Conservation (phyloP, 306 rosid species). For the Cicer pinnatifidum region DNA sequence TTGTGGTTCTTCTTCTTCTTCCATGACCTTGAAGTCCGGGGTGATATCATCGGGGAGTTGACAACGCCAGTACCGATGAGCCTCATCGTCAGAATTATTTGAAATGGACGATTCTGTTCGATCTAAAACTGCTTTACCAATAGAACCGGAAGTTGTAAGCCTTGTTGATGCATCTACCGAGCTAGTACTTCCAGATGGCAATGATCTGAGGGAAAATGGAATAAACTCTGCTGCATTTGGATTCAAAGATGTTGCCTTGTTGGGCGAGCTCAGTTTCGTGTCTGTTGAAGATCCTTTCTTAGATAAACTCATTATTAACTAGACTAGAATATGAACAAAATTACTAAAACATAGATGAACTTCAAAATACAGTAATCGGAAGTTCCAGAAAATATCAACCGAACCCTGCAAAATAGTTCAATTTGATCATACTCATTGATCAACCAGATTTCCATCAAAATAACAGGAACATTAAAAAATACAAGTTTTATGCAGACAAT, state of each 20-base stretch:
- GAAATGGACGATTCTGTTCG: constrained; percentile 80
- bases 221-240: constrained; percentile 98
- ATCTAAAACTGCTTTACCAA: constrained; percentile 85
- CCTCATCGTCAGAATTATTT: constrained; percentile 91
- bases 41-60: constrained; percentile 98
- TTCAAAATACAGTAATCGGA: constrained; percentile 20
- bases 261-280: constrained; percentile 54
- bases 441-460: constrained; percentile 5
- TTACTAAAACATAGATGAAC: constrained; percentile 33
- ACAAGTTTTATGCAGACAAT: constrained; percentile 17
- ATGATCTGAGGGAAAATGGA: constrained; percentile 79
- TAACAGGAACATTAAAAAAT: constrained; percentile 3
- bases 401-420: constrained; percentile 69
- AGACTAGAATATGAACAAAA: constrained; percentile 45
- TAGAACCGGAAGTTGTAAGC: constrained; percentile 59
- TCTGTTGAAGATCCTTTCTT: constrained; percentile 65
- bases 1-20: constrained; percentile 72
- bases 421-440: constrained; percentile 22
- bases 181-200: constrained; percentile 70
- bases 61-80: constrained; percentile 89
- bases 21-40: constrained; percentile 88
- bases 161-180: constrained; percentile 54
- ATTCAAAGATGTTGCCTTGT: constrained; percentile 69
- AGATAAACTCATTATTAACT: constrained; percentile 82
- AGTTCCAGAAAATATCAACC: constrained; percentile 65